Base-by-base conservation (phyloP, 2,329 filamentous ascomycete genomes). In the Claviceps sp. region DNA sequence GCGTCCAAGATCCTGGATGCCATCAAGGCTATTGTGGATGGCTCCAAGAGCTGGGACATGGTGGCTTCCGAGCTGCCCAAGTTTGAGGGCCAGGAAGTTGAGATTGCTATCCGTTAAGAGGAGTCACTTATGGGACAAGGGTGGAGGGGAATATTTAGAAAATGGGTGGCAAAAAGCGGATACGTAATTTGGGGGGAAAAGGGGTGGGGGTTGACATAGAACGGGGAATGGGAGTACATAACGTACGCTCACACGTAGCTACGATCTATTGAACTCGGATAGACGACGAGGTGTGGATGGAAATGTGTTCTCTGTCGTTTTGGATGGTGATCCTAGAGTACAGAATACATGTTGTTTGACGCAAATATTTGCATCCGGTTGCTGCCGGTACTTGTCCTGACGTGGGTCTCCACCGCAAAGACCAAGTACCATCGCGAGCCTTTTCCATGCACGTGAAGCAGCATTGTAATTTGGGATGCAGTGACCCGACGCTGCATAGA, bases 1-100 rank as follows among this genome's bases (percentile, higher is more conserved):
- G 80, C 93, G 65, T 84, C 87, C 42, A 85, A 85, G 65, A 89
- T 97, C 54, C 71, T 93, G 54, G 77, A 80, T 52, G 88, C 89
- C 30, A 78, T 93, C 60, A 79, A 78, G 67, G 78, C 77, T 54
- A 59, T 72, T 17, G 68, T 70, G 22, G 63, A 69, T 39, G 70
- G 70, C 47, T 67, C 59, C 60, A 82, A 83, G 72, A 69, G 68
- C 24, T 84, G 81, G 81, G 66, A 70, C 56, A 84, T 95, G 63
- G 75, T 96, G 40, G 76, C 84, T 68, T 76, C 78, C 57, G 82
- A 89, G 63, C 74, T 97, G 61, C 91, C 91, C 30, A 82, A 83
- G 56, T 97, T 95, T 66, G 84, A 90, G 68, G 80, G 83, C 50
- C 89, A 95, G 71, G 81, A 85, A 64, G 65, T 73, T 17, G 76